Evolutionary conservation across 768 basidiomycete species (phyloP).

Genomic region (Suillus luteus): DNA sequence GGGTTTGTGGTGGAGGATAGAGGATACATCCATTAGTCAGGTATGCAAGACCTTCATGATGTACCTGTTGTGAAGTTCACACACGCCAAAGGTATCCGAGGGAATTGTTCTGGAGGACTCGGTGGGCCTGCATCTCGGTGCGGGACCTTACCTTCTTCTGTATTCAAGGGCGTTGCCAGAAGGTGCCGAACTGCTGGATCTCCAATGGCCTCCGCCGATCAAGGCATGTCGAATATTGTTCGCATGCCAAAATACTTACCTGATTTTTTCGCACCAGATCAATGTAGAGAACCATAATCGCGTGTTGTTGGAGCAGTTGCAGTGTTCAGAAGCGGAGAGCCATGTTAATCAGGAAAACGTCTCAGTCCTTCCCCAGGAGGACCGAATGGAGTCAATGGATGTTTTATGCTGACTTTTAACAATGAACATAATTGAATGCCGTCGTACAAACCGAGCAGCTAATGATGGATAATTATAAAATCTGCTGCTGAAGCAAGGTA

Average conservation of each 20-base stretch:
- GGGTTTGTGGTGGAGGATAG: slow-evolving; percentile 79
- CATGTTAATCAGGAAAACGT: neutral
- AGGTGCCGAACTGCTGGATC: slow-evolving; percentile 22
- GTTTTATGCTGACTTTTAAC: neutral
- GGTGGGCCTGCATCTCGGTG: slow-evolving; percentile 70
- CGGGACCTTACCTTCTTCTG: slow-evolving; percentile 78
- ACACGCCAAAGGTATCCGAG: slow-evolving; percentile 60
- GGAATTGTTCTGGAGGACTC: slow-evolving; percentile 68
- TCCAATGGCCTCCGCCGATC: slow-evolving; percentile 30
- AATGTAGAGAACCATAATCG: slow-evolving; percentile 6
- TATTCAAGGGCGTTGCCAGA: slow-evolving; percentile 49
- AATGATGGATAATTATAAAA: slow-evolving; percentile 3
- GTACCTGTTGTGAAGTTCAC: neutral
- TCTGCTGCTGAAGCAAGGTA: neutral
- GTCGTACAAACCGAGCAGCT: neutral
- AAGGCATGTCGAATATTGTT: neutral
- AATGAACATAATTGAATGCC: neutral
- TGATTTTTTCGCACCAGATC: slow-evolving; percentile 27
- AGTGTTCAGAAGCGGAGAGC: neutral
- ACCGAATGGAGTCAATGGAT: slow-evolving; percentile 1
- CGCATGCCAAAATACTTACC: slow-evolving; percentile 15
- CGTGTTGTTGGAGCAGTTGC: slow-evolving; percentile 3
- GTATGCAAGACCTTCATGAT: slow-evolving; percentile 33
- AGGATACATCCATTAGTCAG: slow-evolving; percentile 69
- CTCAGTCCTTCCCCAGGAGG: neutral